Evolutionary conservation across 768 basidiomycete genomes (phyloP).

Genomic region (Tulasnella sp.): DNA sequence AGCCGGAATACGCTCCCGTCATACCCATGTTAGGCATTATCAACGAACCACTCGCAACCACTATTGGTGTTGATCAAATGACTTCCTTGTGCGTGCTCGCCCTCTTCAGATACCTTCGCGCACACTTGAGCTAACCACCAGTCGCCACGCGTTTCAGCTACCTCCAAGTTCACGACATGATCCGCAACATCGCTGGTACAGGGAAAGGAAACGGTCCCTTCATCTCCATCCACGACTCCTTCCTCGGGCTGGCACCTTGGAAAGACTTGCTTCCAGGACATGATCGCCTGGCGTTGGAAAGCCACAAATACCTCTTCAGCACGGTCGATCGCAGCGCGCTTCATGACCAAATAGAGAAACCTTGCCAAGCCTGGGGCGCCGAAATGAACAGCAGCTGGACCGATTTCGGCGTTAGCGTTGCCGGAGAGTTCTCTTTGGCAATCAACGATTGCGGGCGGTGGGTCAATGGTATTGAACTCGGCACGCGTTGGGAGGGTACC

Average conservation of each 20-base stretch:
- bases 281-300: constrained; percentile 77
- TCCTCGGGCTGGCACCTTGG: constrained; percentile 62
- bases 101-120: too few species aligned
- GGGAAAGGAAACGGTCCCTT: constrained; percentile 84
- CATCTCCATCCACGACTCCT: constrained; percentile 85
- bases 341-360: constrained; percentile 51
- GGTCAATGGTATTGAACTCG: constrained; percentile 46
- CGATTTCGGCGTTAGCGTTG: constrained; percentile 73
- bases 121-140: background rate
- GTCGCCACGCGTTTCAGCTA: constrained; percentile 49
- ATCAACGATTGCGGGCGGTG: constrained; percentile 38
- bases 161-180: constrained; percentile 73
- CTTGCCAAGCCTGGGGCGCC: constrained; percentile 70
- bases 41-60: constrained; percentile 63
- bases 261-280: constrained; percentile 67
- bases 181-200: constrained; percentile 75
- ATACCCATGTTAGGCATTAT: constrained; percentile 82
- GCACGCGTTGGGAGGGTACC: constrained; percentile 87
- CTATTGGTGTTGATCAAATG: constrained; percentile 35
- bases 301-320: constrained; percentile 80
- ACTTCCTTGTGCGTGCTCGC: constrained; percentile 34
- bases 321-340: constrained; percentile 59
- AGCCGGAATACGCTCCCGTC: constrained; percentile 58
- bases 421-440: constrained; percentile 64
- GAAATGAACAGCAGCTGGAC: constrained; percentile 69